Base-by-base conservation (phyloP, 257 asterid species). In the Capsicum pubescens region DNA sequence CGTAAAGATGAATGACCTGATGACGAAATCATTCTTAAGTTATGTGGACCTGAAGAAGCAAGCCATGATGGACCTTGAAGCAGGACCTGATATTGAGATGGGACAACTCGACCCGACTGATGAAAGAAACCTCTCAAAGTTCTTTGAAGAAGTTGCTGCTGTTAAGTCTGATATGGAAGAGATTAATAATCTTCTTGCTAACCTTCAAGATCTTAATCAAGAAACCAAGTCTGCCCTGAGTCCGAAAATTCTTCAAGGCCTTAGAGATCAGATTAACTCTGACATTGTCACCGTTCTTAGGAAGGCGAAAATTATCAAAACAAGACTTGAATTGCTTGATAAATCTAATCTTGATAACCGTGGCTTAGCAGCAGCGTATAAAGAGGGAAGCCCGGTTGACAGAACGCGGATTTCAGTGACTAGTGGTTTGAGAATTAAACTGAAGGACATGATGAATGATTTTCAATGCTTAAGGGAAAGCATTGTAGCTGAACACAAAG, bases 31-130 rank as follows among this genome's bases (percentile, higher is more conserved):
- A 26, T 91, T 94, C 86, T 77, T 91, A 80, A 93, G 90, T 87
- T 94, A 94, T 82, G 97, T 94, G 2, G 96, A 94, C 82, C 85
- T 94, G 83, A 93, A 94, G 95, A 94, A 94, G 61, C 97, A 92
- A 64, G 97, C 97, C 1, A 84, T 82, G 87, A 90, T 90, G 90
- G 97, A 95, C 44, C 87, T 89, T 6, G 95, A 90, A 86, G 36
- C 93, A 7, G 92, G 85, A 26, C 86, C 86, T 1, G 95, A 91
- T 79, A 66, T 93, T 2, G 98, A 95, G 79, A 88, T 90, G 94
- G 98, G 97, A 44, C 88, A 91, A 87, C 91, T 92, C 82, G 88
- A 87, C 87, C 93, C 93, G 0, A 70, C 87, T 0, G 97, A 93
- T 16, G 93, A 90, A 46, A 84, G 2, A 17, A 91, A 87, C 15